phyloP scores from a whole-genome alignment of 2,329 filamentous ascomycete genomes.

The Neopestalotiopsis clavispora region DNA sequence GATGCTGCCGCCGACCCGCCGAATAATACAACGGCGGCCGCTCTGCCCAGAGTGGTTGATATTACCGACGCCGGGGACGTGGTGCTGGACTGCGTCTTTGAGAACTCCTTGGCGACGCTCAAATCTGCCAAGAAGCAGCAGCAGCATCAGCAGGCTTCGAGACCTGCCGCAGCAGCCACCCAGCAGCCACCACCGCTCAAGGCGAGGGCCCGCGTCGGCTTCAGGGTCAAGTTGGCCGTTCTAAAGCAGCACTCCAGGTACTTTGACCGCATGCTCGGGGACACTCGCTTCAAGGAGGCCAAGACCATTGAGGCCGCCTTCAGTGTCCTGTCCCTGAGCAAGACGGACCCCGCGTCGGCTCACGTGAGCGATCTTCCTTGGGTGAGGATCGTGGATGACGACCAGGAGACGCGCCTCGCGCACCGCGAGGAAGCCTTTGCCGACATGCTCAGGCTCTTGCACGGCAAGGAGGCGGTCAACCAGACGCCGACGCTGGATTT shows the following conservation, averaged over 20 bases:
- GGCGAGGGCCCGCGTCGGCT: conserved; percentile 50
- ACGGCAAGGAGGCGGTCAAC: conserved; percentile 47
- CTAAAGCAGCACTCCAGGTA: conserved; percentile 70
- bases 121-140: conserved; percentile 48
- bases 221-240: conserved; percentile 62
- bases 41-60: conserved; percentile 46
- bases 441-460: conserved; percentile 71
- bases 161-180: conserved; percentile 23
- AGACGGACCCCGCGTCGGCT: conserved; percentile 53
- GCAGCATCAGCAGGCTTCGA: conserved; percentile 43
- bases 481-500: conserved; percentile 61
- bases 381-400: conserved; percentile 69
- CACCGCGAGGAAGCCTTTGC: conserved; percentile 66
- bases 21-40: conserved; percentile 1
- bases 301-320: conserved; percentile 57
- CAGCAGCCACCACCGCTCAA: conserved; percentile 37
- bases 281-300: conserved; percentile 68
- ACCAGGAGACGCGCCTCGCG: conserved; percentile 66
- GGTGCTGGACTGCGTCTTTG: conserved; percentile 69
- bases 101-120: conserved; percentile 59
- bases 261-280: conserved; percentile 70
- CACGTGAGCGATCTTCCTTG: conserved; percentile 61
- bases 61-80: conserved; percentile 67
- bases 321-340: conserved; percentile 50
- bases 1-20: conserved; percentile 21